Conservation (phyloP, 805 yeast species). For the Torulaspora maleeae region DNA sequence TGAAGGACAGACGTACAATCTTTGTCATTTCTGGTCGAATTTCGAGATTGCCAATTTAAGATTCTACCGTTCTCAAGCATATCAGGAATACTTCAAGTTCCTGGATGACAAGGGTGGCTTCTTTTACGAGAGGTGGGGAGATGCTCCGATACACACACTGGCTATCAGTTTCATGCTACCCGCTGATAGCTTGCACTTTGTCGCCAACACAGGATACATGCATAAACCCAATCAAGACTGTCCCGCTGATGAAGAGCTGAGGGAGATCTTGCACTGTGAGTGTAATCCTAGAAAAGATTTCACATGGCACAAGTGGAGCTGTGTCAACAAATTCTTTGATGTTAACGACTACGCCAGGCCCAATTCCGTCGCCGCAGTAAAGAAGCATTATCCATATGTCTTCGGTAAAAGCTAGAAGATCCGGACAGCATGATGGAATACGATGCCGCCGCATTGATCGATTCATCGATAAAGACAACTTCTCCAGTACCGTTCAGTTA, state of each 20-base stretch:
- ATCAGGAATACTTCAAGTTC: slow-evolving; percentile 60
- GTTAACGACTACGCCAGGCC: slow-evolving; percentile 15
- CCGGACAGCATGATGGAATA: not conserved
- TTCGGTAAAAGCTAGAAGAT: not conserved
- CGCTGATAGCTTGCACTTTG: slow-evolving; percentile 73
- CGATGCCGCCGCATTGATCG: not conserved
- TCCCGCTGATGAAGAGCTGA: slow-evolving; percentile 44
- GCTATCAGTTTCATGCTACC: slow-evolving; percentile 75
- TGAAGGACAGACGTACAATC: slow-evolving; percentile 61
- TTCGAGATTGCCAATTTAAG: slow-evolving; percentile 86
- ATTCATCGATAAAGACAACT: not conserved
- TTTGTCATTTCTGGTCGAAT: slow-evolving; percentile 91
- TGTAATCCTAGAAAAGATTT: slow-evolving; percentile 57
- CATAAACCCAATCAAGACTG: slow-evolving; percentile 82
- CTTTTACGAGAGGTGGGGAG: slow-evolving; percentile 94
- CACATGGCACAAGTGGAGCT: slow-evolving; percentile 61
- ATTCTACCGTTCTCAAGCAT: slow-evolving; percentile 59
- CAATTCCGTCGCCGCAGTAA: slow-evolving; percentile 8
- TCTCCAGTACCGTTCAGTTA: not conserved
- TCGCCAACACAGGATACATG: slow-evolving; percentile 85
- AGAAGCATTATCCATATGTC: slow-evolving; percentile 12
- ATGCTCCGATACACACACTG: slow-evolving; percentile 88
- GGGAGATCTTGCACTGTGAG: slow-evolving; percentile 52
- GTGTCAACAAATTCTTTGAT: slow-evolving; percentile 49
- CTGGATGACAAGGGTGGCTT: slow-evolving; percentile 77